Evolutionary conservation across 2,329 filamentous ascomycete genomes (phyloP).

Genomic region (Alternaria sp.): DNA sequence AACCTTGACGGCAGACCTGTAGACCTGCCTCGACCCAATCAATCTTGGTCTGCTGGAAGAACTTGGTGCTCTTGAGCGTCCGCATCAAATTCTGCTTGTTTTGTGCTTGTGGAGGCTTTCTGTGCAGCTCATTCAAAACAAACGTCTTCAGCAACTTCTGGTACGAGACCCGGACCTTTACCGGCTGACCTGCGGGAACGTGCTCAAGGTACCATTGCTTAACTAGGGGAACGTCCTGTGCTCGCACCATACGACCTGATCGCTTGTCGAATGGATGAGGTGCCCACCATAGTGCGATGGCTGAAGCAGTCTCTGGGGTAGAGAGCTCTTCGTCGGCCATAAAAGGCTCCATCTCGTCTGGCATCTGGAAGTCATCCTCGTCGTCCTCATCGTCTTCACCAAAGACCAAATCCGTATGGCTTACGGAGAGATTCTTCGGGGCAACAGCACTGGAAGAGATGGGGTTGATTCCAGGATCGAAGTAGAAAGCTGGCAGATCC

Average conservation of each 20-base stretch:
- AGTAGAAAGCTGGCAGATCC: constrained; percentile 93
- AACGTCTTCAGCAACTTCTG: constrained; percentile 97
- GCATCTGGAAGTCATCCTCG: constrained; percentile 82
- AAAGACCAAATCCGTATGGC: constrained; percentile 93
- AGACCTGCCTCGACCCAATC: constrained; percentile 99
- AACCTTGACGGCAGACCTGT: constrained; percentile 96
- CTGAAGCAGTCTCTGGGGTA: constrained; percentile 86
- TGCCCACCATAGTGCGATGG: constrained; percentile 97
- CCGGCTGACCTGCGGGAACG: constrained; percentile 86
- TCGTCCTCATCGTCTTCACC: constrained; percentile 87
- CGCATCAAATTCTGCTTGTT: constrained; percentile 92
- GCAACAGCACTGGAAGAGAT: constrained; percentile 95
- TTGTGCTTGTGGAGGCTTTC: constrained; percentile 92
- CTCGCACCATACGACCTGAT: constrained; percentile 94
- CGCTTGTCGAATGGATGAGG: constrained; percentile 94
- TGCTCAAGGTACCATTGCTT: constrained; percentile 99
- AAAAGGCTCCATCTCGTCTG: constrained; percentile 83
- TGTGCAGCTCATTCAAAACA: constrained; percentile 95
- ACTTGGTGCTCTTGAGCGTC: constrained; percentile 94
- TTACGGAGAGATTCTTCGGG: constrained; percentile 89
- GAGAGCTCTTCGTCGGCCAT: constrained; percentile 87
- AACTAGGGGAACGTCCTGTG: constrained; percentile 93
- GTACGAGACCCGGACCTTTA: constrained; percentile 97
- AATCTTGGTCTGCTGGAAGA: constrained; percentile 99
- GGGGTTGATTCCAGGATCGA: constrained; percentile 96